Base-by-base conservation (phyloP, 2,329 filamentous ascomycete species). In the Alternaria conjuncta region DNA sequence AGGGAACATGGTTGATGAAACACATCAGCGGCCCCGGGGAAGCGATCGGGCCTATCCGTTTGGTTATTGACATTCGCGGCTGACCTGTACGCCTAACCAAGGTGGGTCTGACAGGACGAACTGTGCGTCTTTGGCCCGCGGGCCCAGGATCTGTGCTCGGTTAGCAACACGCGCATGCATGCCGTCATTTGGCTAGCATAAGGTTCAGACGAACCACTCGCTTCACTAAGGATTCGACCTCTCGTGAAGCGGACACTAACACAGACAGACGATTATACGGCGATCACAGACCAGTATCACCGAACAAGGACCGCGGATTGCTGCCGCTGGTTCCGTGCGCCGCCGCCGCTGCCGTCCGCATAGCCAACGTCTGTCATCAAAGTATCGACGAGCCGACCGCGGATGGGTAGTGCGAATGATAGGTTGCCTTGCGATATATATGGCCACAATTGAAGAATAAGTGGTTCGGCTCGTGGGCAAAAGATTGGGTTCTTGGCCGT, bases 251-350 rank as follows among this genome's bases (percentile, higher is more conserved):
- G 23, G 44, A 43, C 20, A 23, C 51, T 41, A 63, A 45, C 36
- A 49, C 25, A 15, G 13, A 20, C 15, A 20, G 25, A 41, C 25
- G 23, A 12, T 47, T 61, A 54, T 28, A n/a, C 32, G 55, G 62
- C 55, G 58, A 61, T 61, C 54, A 47, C 55, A 59, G 28, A 3
- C 41, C 30, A 43, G 30, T 51, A 45, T 41, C 51, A n/a, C 30
- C 66, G 61, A 58, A 57, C 60, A 65, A 67, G 66, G 67, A 60
- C 67, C 60, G 56, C 50, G 56, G 56, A 44, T 21, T 61, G 60
- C 26, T 56, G 60, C 66, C 60, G 61, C 60, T 63, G 54, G 55
- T 63, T 61, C 64, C 67, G 64, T 63, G 62, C 54, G 58, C 67
- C 60, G 65, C 50, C 44, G 64, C 58, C 28, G 58, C 41, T 50